Conservation (phyloP, 208 protist species). For the Endotrypanum monterogeii region DNA sequence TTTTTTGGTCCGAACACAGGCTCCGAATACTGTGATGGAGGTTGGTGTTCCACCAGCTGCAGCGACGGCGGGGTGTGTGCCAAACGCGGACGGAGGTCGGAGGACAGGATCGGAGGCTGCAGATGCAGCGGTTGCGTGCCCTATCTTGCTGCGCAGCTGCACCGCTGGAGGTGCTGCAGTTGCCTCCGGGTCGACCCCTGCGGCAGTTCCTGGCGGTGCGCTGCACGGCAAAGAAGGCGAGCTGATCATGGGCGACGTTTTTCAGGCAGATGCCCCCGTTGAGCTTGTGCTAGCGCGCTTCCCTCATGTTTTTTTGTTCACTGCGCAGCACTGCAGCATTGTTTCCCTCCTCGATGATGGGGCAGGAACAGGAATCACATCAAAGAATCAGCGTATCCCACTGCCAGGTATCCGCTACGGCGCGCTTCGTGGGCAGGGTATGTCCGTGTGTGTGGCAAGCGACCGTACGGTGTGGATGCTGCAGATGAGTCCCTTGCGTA, state of each 20-base stretch:
- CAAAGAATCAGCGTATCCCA: conserved; percentile 52
- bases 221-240: conserved; percentile 16
- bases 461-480: conserved; percentile 67
- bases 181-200: not conserved
- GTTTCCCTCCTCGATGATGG: conserved; percentile 55
- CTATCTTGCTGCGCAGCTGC: conserved; percentile 15
- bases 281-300: conserved; percentile 48
- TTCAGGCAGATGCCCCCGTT: conserved; percentile 24
- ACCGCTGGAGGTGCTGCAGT: not conserved
- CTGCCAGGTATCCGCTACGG: conserved; percentile 50
- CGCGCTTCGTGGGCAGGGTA: conserved; percentile 44
- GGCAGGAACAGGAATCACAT: conserved; percentile 2
- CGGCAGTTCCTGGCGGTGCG: not conserved
- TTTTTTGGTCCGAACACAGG: conserved; percentile 29
- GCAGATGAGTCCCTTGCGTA: conserved; percentile 47
- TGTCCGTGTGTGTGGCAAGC: conserved; percentile 55
- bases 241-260: conserved; percentile 32
- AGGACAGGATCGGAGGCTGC: not conserved
- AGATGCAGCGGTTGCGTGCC: conserved; percentile 1
- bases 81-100: not conserved
- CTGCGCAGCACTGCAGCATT: conserved; percentile 64
- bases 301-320: conserved; percentile 76
- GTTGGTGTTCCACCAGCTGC: conserved; percentile 29
- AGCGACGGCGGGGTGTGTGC: conserved; percentile 16
- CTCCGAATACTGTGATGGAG: conserved; percentile 33